Percentiles rank a stretch among this genome's conserved stretches.
These are phyloP conservation scores for Aspergillus texensis DNA, from an alignment of 2,329 filamentous ascomycete genomes.

Conservation along the genomic window DNA sequence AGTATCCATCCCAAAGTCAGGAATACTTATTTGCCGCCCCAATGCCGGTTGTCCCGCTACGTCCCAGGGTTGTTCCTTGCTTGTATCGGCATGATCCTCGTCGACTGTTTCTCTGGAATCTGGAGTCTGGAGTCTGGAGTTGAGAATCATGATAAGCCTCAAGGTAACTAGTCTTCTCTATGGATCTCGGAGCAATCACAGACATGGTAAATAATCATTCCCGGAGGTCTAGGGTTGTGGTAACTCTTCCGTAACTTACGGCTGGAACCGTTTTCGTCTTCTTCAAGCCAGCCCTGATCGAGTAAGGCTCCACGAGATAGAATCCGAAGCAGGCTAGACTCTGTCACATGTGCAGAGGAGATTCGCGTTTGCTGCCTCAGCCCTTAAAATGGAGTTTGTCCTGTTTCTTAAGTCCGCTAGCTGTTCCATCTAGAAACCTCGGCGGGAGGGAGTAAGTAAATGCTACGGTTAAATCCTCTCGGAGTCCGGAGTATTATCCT, in stretches of 20 bases:
- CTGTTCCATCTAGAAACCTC: conserved; percentile 3
- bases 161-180: background rate
- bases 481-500: conserved; percentile 12
- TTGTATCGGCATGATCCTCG: conserved; percentile 12
- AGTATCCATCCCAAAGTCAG: background rate
- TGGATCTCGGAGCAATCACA: conserved; percentile 8
- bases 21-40: conserved; percentile 16
- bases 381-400: conserved; percentile 1
- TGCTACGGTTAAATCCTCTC: background rate
- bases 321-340: conserved; percentile 9
- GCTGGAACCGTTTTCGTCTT: conserved; percentile 2
- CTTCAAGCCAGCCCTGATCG: conserved; percentile 7
- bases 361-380: background rate
- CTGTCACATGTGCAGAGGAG: conserved; percentile 11
- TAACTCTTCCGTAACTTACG: background rate
- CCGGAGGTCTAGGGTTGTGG: background rate
- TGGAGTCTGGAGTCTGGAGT: background rate
- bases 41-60: conserved; percentile 16
- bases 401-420: background rate
- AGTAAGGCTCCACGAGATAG: conserved; percentile 10
- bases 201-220: background rate
- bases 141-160: conserved; percentile 1
- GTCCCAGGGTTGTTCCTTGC: conserved; percentile 13
- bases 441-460: background rate
- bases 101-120: background rate